A percentile compares a stretch with the other conserved stretches of the same genome.
These are phyloP conservation scores for Flammula alnicola DNA, from an alignment of 1,284 basidiomycete species.

Conservation along the genomic window DNA sequence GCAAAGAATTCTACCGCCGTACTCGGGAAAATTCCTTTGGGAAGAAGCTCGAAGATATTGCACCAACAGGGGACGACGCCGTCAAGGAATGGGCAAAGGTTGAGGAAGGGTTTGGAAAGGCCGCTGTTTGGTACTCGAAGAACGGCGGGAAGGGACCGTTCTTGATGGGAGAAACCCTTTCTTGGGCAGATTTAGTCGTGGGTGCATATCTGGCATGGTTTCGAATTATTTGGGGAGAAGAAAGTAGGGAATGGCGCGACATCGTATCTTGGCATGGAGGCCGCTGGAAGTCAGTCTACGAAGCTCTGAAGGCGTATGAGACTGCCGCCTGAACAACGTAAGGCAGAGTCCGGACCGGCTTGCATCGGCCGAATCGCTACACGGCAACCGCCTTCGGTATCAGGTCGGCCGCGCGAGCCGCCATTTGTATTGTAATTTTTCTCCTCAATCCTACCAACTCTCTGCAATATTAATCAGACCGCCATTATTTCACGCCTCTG, in stretches of 20 bases:
- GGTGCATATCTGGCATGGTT: constrained; percentile 27
- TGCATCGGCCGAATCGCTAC: too few relatives aligned
- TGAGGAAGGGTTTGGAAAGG: constrained; percentile 32
- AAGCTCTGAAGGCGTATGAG: constrained; percentile 15
- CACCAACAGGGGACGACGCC: constrained; percentile 32
- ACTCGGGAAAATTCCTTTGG: constrained; percentile 36
- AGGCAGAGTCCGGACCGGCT: too few relatives aligned
- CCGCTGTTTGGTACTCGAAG: constrained; percentile 36
- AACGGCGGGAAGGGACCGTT: constrained; percentile 28
- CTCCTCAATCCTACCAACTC: too few relatives aligned
- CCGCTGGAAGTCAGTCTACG: constrained; percentile 15
- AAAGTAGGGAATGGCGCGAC: constrained; percentile 22
- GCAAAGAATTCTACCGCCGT: constrained; percentile 39
- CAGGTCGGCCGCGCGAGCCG: too few relatives aligned
- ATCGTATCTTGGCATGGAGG: constrained; percentile 21
- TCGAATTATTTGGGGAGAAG: constrained; percentile 25
- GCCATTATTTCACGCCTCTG: too few relatives aligned
- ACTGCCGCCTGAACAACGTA: too few relatives aligned
- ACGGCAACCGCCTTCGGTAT: too few relatives aligned
- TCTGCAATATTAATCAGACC: too few relatives aligned
- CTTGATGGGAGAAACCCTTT: constrained; percentile 27
- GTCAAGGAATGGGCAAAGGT: constrained; percentile 34
- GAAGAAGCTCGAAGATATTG: constrained; percentile 38
- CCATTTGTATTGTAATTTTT: too few relatives aligned
- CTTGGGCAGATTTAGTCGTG: constrained; percentile 33